A percentile compares a stretch with the other conserved stretches of the same genome.
Evolutionary conservation across 208 protist genomes (phyloP).

Genomic region (Crithidia acanthocephali): DNA sequence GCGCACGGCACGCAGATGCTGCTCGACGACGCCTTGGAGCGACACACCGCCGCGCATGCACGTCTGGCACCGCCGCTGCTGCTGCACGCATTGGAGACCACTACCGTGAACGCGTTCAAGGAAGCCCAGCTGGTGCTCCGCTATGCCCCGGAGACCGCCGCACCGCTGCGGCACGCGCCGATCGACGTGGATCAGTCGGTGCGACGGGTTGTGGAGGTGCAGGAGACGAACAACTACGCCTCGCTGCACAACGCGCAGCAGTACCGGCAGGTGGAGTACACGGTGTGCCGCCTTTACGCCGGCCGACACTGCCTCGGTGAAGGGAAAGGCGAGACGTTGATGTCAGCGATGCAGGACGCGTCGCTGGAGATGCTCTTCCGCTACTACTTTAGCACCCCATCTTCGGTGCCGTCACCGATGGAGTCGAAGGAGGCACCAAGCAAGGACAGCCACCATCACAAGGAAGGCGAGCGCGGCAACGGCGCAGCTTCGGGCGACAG

Average conservation of each 20-base stretch:
- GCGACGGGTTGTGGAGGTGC: constrained; percentile 76
- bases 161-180: constrained; percentile 42
- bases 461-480: not conserved
- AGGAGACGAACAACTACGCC: constrained; percentile 89
- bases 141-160: constrained; percentile 71
- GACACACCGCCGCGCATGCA: constrained; percentile 37
- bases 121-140: constrained; percentile 88
- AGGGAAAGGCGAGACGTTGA: constrained; percentile 87
- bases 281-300: constrained; percentile 75
- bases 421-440: not conserved
- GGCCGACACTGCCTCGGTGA: constrained; percentile 77
- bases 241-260: constrained; percentile 71
- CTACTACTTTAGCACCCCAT: constrained; percentile 64
- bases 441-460: not conserved
- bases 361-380: constrained; percentile 74
- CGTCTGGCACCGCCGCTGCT: constrained; percentile 66
- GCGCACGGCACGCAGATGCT: constrained; percentile 75
- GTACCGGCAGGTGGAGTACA: constrained; percentile 86
- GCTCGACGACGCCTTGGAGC: constrained; percentile 59
- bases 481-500: not conserved
- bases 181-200: constrained; percentile 90
- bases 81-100: constrained; percentile 58
- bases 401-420: not conserved
- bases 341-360: constrained; percentile 84
- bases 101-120: constrained; percentile 70